phyloP scores from a whole-genome alignment of 2,329 filamentous ascomycete species.

The Cladosporium velox region DNA sequence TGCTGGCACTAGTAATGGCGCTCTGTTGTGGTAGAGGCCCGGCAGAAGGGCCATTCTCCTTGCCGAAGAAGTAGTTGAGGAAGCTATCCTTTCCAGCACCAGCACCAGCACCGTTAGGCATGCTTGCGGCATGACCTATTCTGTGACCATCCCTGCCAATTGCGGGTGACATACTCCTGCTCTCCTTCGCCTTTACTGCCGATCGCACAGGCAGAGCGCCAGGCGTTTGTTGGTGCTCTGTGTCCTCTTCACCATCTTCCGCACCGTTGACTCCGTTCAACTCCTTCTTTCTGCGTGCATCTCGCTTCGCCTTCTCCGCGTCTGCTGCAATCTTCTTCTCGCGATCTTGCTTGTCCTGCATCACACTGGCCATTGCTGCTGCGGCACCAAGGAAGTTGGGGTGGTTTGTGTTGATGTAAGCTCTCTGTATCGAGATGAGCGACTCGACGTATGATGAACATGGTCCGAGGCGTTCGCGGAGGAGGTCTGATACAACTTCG shows the following conservation, averaged over 20 bases:
- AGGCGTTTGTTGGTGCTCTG: slow-evolving; percentile 50
- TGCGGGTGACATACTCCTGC: slow-evolving; percentile 80
- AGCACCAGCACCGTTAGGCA: slow-evolving; percentile 34
- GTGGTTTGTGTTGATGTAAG: slow-evolving; percentile 99
- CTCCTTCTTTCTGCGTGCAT: slow-evolving; percentile 81
- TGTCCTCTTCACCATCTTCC: slow-evolving; percentile 67
- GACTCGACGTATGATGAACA: slow-evolving; percentile 92
- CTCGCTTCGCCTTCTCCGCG: slow-evolving; percentile 83
- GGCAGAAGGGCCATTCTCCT: slow-evolving; percentile 67
- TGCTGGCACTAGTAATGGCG: slow-evolving; percentile 46
- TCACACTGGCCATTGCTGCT: slow-evolving; percentile 95
- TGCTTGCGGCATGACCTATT: slow-evolving; percentile 28
- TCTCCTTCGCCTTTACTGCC: slow-evolving; percentile 51
- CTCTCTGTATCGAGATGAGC: slow-evolving; percentile 92
- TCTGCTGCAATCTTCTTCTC: slow-evolving; percentile 78
- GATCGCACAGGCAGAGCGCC: slow-evolving; percentile 57
- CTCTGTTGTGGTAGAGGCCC: slow-evolving; percentile 39
- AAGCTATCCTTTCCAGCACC: slow-evolving; percentile 84
- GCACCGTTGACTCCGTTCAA: slow-evolving; percentile 73
- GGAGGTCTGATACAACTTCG: slow-evolving; percentile 92
- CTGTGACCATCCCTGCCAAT: slow-evolving; percentile 55
- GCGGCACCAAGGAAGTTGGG: slow-evolving; percentile 97
- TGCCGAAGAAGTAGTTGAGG: slow-evolving; percentile 98
- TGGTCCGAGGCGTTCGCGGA: slow-evolving; percentile 88
- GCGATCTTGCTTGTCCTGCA: slow-evolving; percentile 90